Base-by-base conservation (phyloP, 2,329 filamentous ascomycete species). In the Aspergillus latus region DNA sequence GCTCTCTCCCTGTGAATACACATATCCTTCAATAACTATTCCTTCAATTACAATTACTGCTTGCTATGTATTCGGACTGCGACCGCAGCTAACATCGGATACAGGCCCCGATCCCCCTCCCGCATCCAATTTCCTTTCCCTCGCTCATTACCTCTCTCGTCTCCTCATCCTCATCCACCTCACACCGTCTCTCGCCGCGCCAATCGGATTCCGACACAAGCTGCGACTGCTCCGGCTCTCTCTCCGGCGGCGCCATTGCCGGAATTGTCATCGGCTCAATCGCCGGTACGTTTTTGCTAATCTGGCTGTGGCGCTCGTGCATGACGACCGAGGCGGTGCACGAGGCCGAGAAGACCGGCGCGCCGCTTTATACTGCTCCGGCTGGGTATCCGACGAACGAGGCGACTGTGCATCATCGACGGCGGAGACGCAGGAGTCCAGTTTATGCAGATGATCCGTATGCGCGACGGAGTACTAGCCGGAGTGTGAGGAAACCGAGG, bases 201-300 rank as follows among this genome's bases (percentile, higher is more conserved):
- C 50, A 52, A 47, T 39, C 50, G 16, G 39, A 36, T 42, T 34
- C 36, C 21, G 21, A 34, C 49, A 48, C 59, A 16, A 9, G 6
- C 66, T 42, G 47, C 52, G 29, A 42, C 30, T 63, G 60, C 42
- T 67, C 70, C 2, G 66, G 59, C 43, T 68, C 61, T 11, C 66
- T 75, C 15, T 66, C 62, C 15, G 64, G 70, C 13, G 73, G 74
- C 1, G 72, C 59, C 4, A 72, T 76, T 29, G 74, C 72, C 0
- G 74, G 73, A 8, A 75, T 76, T 47, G 72, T 75, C 15, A 66
- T 75, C 49, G 73, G 74, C 9, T 67, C 69, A 13, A 72, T 76
- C 39, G 69, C 65, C 3, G 74, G 71, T 6, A 71, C 69, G 0
- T 63, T 74, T 2, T 58, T 75, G 4, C 50, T 75, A 5, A 57